These are phyloP conservation scores for Geranium brycei DNA, from an alignment of 345 rosid genomes.

Conservation along the genomic window DNA sequence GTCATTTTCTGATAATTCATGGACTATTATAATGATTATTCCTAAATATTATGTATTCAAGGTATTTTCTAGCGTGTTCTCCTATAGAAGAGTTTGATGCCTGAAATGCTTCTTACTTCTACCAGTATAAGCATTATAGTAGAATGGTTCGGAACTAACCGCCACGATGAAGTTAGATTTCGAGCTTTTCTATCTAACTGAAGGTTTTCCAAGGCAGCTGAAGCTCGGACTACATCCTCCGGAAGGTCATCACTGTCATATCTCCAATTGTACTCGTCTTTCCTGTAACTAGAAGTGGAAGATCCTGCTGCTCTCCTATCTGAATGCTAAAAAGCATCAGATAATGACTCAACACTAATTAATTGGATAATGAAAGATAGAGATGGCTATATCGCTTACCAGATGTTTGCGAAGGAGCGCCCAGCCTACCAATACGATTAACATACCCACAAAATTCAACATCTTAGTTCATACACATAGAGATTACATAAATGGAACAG, in stretches of 20 bases:
- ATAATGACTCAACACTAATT: slow-evolving; percentile 5
- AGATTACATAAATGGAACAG: not conserved
- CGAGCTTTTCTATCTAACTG: slow-evolving; percentile 86
- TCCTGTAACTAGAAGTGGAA: slow-evolving; percentile 56
- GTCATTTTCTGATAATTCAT: too few relatives aligned
- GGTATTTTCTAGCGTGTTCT: not conserved
- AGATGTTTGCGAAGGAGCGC: slow-evolving; percentile 43
- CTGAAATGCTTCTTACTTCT: not conserved
- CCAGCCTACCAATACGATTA: slow-evolving; percentile 27
- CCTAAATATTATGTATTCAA: too few relatives aligned
- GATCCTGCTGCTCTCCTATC: slow-evolving; percentile 85
- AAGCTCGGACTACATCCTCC: slow-evolving; percentile 67
- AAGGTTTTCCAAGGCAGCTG: slow-evolving; percentile 79
- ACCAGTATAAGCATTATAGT: not conserved
- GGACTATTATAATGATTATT: too few relatives aligned
- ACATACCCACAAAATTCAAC: slow-evolving; percentile 10
- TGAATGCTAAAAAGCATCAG: slow-evolving; percentile 16
- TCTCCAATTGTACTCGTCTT: slow-evolving; percentile 81
- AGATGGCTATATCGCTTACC: slow-evolving; percentile 37
- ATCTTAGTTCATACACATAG: slow-evolving; percentile 6
- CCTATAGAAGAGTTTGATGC: not conserved
- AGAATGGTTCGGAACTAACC: slow-evolving; percentile 32
- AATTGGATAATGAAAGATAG: not conserved
- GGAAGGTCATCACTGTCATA: slow-evolving; percentile 47
- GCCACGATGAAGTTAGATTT: slow-evolving; percentile 81